Evolutionary conservation across 2,329 filamentous ascomycete genomes (phyloP).

Genomic region (Rachicladosporium sp.): DNA sequence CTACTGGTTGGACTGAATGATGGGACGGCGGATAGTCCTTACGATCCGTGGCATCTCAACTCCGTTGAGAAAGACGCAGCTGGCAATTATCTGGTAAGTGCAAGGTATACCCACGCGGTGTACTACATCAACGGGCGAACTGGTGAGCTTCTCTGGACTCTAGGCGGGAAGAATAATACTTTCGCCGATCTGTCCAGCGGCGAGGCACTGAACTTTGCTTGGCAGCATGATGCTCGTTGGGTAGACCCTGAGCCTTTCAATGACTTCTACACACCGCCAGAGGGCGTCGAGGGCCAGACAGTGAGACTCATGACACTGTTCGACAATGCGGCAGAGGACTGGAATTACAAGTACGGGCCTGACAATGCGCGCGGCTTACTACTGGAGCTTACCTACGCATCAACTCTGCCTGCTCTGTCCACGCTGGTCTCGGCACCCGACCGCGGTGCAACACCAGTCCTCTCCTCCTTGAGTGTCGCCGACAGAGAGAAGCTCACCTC

Average conservation of each 20-base stretch:
- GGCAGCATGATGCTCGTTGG: conserved; percentile 14
- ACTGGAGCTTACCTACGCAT: conserved; percentile 16
- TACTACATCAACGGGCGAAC: conserved; percentile 34
- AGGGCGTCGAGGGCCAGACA: conserved; percentile 5
- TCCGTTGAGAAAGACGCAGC: conserved; percentile 37
- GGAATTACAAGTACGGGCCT: conserved; percentile 12
- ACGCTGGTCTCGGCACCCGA: not conserved
- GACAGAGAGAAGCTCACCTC: conserved; percentile 3
- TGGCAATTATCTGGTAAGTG: conserved; percentile 42
- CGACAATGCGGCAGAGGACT: conserved; percentile 35
- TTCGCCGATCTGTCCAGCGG: conserved; percentile 12
- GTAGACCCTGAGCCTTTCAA: conserved; percentile 6
- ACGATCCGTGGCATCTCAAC: conserved; percentile 43
- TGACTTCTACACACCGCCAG: conserved; percentile 5
- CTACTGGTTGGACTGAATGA: conserved; percentile 30
- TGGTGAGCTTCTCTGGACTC: conserved; percentile 38
- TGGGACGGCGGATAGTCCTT: conserved; percentile 29
- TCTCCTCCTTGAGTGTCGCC: conserved; percentile 26
- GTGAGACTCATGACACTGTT: conserved; percentile 24
- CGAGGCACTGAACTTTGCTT: conserved; percentile 11
- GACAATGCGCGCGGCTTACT: conserved; percentile 14
- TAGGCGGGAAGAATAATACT: conserved; percentile 20
- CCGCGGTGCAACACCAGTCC: conserved; percentile 6
- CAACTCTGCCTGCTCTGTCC: not conserved
- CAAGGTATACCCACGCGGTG: conserved; percentile 37